Base-by-base conservation (phyloP, 1,139 yeast genomes). In the Candida neerlandica region DNA sequence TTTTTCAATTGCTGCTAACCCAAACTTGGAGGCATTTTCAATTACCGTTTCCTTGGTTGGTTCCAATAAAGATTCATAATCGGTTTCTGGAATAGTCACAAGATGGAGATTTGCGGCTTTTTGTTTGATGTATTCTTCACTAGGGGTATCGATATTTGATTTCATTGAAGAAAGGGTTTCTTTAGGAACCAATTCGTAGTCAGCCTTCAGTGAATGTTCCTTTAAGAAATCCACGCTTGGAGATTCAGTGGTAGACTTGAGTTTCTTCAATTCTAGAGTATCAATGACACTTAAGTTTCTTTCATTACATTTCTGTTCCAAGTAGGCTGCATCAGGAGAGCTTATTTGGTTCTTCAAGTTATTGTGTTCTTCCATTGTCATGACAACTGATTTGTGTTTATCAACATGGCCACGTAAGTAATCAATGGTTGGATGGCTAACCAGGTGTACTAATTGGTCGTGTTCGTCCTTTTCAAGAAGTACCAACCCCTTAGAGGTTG, bases 1-100 rank as follows among this genome's bases (percentile, higher is more conserved):
- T 14, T 53, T 54, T 12, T 53, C 55, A 34, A 63, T 51, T 11
- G 55, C 50, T 12, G 49, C 49, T 15, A 60, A 51, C 14, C 63
- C 64, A 35, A 56, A 38, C 12, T 47, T 50, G 3, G 52, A 49
- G 9, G 63, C 63, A 11, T 54, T 46, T 15, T 43, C 41, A 14
- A 50, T 44, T 6, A 71, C 41, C 39, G 57, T 58, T 1, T 51
- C 56, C 3, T 37, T 30, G 15, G 59, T 52, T 18, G 77, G 77
- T 12, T 61, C 53, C 48, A 51, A 53, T 49, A 73, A 42, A 58
- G 64, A 23, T 50, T 52, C 45, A 49, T 45, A 61, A 15, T 65
- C 69, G 5, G 65, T 43, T 16, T 59, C 59, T 3, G 73, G 55
- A 16, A 81, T 15, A 0, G 57, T 51, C 5, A 45, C 51, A 39